Conservation (phyloP, 2,329 filamentous ascomycete species). For the Amauroascus verrucosus region DNA sequence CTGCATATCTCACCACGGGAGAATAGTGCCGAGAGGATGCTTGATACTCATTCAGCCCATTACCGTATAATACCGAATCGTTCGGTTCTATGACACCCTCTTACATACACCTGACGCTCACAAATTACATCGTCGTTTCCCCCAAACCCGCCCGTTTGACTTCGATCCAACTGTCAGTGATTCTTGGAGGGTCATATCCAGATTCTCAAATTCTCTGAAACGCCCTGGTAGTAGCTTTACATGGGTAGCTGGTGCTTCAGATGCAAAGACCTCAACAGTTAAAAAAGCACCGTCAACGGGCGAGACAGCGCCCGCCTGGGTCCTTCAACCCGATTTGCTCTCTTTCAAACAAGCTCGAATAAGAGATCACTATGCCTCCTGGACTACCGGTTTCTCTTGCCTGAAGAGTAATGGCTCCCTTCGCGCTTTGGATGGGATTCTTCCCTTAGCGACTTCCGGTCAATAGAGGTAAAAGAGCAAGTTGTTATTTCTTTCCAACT, state of each 20-base stretch:
- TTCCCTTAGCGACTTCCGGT: background rate
- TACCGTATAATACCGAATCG: constrained; percentile 1
- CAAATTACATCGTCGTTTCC: background rate
- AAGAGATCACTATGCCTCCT: too few species aligned
- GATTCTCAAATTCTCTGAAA: background rate
- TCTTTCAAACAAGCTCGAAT: too few species aligned
- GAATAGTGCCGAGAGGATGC: constrained; percentile 6
- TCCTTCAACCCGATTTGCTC: too few species aligned
- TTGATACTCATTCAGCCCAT: background rate
- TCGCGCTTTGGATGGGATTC: background rate
- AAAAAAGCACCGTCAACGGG: too few species aligned
- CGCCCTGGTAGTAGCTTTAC: too few species aligned
- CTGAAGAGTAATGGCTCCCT: too few species aligned
- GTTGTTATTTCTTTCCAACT: background rate
- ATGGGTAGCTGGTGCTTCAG: too few species aligned
- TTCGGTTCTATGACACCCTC: background rate
- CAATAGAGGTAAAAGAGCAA: background rate
- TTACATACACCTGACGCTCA: background rate
- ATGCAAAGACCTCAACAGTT: too few species aligned
- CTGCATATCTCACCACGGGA: constrained; percentile 6
- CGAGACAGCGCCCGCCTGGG: too few species aligned
- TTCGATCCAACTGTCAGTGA: too few species aligned
- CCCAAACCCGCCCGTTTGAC: background rate
- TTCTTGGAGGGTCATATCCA: background rate
- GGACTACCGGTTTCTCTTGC: too few species aligned